phyloP scores from a whole-genome alignment of 148 eudicot species.

The Vaccinium myrtillus region DNA sequence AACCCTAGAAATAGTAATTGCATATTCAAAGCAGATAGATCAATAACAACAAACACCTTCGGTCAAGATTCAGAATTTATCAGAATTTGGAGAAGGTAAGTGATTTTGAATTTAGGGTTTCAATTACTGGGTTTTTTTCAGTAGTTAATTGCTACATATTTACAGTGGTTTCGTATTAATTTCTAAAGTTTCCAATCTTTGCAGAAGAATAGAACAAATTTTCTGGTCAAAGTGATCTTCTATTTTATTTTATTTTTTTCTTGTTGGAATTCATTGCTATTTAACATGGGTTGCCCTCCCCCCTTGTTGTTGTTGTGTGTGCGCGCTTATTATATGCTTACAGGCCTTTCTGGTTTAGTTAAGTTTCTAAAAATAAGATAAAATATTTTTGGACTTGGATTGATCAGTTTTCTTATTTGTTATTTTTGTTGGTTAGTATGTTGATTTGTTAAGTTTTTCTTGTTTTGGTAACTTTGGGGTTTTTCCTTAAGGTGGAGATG shows the following conservation, averaged over 20 bases:
- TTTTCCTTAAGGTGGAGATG: neutral
- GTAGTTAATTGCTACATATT: slow-evolving; percentile 3
- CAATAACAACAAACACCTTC: neutral
- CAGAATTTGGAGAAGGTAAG: slow-evolving; percentile 4
- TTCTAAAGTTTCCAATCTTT: neutral
- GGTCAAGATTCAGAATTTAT: neutral
- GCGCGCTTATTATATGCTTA: neutral
- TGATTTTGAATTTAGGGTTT: neutral
- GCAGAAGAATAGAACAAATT: neutral
- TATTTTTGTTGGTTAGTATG: neutral
- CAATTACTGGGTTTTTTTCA: slow-evolving; percentile 4
- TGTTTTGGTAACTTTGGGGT: neutral
- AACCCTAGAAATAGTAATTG: slow-evolving; percentile 12
- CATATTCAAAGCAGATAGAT: neutral
- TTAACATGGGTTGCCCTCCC: neutral
- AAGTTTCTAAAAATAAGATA: neutral
- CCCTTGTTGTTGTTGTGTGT: neutral
- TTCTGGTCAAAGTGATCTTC: neutral
- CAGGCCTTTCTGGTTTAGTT: neutral
- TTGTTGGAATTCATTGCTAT: neutral
- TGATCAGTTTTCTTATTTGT: neutral
- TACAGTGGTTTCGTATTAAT: neutral
- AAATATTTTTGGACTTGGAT: neutral
- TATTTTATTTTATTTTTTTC: neutral
- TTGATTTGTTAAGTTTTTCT: neutral